These are phyloP conservation scores for Pezicula radicicola DNA, from an alignment of 2,329 filamentous ascomycete species.

Conservation along the genomic window DNA sequence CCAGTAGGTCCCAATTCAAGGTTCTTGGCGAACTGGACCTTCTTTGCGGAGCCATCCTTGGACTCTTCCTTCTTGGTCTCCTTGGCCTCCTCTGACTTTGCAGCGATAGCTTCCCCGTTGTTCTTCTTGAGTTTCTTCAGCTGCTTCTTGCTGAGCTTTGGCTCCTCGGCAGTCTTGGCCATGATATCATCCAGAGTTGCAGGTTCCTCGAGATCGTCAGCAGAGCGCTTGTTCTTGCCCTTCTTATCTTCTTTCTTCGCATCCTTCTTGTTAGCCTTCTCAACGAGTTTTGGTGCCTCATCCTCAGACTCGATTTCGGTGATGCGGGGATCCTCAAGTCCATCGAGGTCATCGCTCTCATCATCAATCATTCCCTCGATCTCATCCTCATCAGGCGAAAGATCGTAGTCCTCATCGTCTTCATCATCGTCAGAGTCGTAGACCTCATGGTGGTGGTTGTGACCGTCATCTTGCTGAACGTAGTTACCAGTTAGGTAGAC, in stretches of 20 bases:
- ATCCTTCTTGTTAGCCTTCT: constrained; percentile 26
- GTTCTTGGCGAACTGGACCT: constrained; percentile 98
- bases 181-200: constrained; percentile 82
- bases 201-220: constrained; percentile 62
- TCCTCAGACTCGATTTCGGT: constrained; percentile 81
- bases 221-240: constrained; percentile 92
- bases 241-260: constrained; percentile 39
- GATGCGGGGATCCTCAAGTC: constrained; percentile 74
- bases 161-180: constrained; percentile 64
- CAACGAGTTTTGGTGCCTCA: constrained; percentile 61
- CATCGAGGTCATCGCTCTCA: constrained; percentile 75
- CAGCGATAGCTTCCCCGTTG: constrained; percentile 77
- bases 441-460: constrained; percentile 54
- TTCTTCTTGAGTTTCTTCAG: constrained; percentile 99
- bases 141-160: constrained; percentile 92
- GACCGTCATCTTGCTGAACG: constrained; percentile 64
- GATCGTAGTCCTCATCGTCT: constrained; percentile 74
- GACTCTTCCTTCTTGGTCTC: constrained; percentile 55
- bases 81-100: constrained; percentile 56
- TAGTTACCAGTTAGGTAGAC: constrained; percentile 97
- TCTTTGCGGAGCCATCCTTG: constrained; percentile 53
- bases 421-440: constrained; percentile 59
- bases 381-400: constrained; percentile 77
- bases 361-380: constrained; percentile 54
- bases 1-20: constrained; percentile 94